Evolutionary conservation across 805 yeast species (phyloP).

Genomic region (Ogataea paraovalis): DNA sequence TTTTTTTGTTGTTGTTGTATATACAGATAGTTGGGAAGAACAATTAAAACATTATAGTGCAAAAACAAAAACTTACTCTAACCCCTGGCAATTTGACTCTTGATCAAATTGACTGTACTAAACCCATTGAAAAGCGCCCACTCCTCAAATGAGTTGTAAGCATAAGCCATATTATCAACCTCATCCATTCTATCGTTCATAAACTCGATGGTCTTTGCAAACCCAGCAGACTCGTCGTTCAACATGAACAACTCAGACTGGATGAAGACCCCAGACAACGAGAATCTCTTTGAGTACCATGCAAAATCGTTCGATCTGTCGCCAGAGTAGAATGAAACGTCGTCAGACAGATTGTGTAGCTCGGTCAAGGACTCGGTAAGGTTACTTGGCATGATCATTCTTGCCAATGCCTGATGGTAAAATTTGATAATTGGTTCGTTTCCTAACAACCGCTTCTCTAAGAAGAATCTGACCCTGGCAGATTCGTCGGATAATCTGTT

Average conservation of each 20-base stretch:
- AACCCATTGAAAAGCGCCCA: slow-evolving; percentile 71
- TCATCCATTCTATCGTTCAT: slow-evolving; percentile 56
- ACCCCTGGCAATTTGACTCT: slow-evolving; percentile 66
- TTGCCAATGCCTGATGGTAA: slow-evolving; percentile 51
- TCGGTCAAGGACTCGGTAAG: slow-evolving; percentile 55
- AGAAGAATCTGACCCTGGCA: slow-evolving; percentile 26
- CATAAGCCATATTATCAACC: slow-evolving; percentile 51
- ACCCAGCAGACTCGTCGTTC: slow-evolving; percentile 59
- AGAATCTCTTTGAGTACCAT: slow-evolving; percentile 87
- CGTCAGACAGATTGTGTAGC: slow-evolving; percentile 75
- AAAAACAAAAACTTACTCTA: slow-evolving; percentile 18
- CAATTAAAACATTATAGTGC: not conserved
- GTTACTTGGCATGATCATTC: slow-evolving; percentile 63
- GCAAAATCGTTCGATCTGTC: slow-evolving; percentile 77
- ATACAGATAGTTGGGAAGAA: slow-evolving; percentile 2
- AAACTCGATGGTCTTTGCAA: slow-evolving; percentile 55
- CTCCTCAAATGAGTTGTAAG: slow-evolving; percentile 65
- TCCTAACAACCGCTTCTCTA: slow-evolving; percentile 44
- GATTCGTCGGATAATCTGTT: slow-evolving; percentile 16
- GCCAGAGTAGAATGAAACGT: slow-evolving; percentile 73
- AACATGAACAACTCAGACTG: slow-evolving; percentile 77
- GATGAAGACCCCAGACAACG: slow-evolving; percentile 66
- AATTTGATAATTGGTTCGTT: slow-evolving; percentile 46
- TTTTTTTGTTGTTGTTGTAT: not conserved
- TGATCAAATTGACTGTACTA: slow-evolving; percentile 60